Evolutionary conservation across 2,329 filamentous ascomycete species (phyloP).

Genomic region (Arthrinium puccinioides): DNA sequence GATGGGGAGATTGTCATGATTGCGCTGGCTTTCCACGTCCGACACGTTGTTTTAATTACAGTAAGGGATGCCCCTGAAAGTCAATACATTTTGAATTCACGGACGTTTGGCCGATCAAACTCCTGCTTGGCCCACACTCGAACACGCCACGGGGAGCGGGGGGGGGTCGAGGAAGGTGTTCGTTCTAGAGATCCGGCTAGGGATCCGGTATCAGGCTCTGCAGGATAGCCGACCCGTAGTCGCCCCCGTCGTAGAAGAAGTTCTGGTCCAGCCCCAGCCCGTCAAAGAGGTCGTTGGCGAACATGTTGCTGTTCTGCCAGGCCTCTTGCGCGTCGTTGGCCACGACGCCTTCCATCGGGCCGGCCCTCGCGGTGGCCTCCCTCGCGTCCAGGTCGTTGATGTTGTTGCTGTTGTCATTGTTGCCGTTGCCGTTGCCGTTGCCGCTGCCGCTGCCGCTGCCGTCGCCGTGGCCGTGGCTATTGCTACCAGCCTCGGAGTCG

Average conservation of each 20-base stretch:
- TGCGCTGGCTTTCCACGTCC: no score
- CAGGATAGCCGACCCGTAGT: conserved; percentile 13
- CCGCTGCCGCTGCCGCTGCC: conserved; percentile 1
- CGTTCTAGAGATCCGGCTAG: no score
- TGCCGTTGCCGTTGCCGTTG: neutral
- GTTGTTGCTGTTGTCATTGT: no score
- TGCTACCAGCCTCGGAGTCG: neutral
- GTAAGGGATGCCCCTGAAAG: no score
- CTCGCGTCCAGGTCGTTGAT: neutral
- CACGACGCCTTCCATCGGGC: conserved; percentile 4
- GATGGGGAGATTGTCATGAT: no score
- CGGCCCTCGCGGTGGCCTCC: conserved; percentile 6
- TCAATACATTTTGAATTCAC: no score
- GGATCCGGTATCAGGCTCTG: conserved; percentile 10
- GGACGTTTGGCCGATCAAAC: no score
- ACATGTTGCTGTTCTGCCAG: conserved; percentile 12
- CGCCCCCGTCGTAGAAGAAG: conserved; percentile 18
- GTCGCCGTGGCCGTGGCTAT: neutral
- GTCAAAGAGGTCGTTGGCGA: conserved; percentile 18
- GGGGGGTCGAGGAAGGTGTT: no score
- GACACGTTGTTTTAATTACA: no score
- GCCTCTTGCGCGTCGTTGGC: conserved; percentile 3
- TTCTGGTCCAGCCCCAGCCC: conserved; percentile 18
- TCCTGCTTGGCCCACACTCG: no score
- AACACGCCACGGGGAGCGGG: no score